Evolutionary conservation across 2,329 filamentous ascomycete genomes (phyloP), one percentile per base, ranked within the genome.

Genomic region (Botrytis porri): DNA sequence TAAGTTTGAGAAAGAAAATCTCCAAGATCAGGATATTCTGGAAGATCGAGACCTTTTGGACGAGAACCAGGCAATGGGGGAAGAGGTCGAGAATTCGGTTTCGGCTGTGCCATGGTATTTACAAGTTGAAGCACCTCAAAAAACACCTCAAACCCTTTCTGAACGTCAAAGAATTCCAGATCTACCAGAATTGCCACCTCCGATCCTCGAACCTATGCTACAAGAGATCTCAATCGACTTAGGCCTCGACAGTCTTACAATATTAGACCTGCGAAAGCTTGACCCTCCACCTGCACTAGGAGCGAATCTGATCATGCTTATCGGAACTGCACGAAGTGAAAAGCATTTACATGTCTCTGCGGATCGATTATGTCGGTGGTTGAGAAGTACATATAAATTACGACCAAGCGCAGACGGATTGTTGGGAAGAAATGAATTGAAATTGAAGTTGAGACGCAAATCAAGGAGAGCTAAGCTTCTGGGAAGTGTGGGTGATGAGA

Each of bases 321-420:
- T 99, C 76, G 94, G 92, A 59, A 97, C 94, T 14, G 93, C 95
- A 22, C 91, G 96, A 73, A 97, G 93, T 78, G 93, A 98, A 82
- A 94, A 95, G 70, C 96, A 99, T 83, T 85, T 99, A 51, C 95
- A 97, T 80, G 92, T 97, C 35, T 93, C 93, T 1, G 94, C 95
- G 0, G 94, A 97, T 80, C 89, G 94, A n/a, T 88, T 97, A 39
- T 93, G 95, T 76, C 89, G 95, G 73, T 98, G 93, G 92, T 84
- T 98, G 62, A 88, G 94, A 70, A 90, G 87, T 60, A 88, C 89
- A 20, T 89, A 93, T 81, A 89, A 90, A 71, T 84, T 98, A 54
- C 84, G 87, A 3, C 93, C 95, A 0, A 88, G 90, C 77, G 95
- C 96, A 0, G 96, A 97, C 80, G 96, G 96, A 0, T 83, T 98